phyloP scores from a whole-genome alignment of 2,329 filamentous ascomycete genomes.

The Emmonsia crescens region DNA sequence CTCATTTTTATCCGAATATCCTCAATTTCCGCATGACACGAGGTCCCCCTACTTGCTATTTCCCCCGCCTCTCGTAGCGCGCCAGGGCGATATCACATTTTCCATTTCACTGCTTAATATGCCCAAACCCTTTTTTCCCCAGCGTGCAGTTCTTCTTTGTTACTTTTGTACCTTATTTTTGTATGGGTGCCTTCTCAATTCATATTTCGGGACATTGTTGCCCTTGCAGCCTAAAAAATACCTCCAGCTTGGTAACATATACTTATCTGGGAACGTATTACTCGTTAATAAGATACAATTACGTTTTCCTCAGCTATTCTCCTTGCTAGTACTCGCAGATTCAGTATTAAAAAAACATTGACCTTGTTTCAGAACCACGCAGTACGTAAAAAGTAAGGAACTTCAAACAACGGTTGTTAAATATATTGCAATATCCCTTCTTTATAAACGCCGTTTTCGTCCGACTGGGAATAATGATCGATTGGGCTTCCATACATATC shows the following conservation, averaged over 20 bases:
- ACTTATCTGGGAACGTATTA: background rate
- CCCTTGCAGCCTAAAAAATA: background rate
- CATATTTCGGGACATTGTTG: background rate
- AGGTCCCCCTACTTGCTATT: background rate
- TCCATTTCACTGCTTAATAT: background rate
- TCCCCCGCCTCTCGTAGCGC: background rate
- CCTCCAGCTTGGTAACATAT: background rate
- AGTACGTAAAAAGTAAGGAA: background rate
- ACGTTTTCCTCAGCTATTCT: background rate
- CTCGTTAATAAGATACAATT: background rate
- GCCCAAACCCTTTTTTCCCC: background rate
- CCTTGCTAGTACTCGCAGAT: background rate
- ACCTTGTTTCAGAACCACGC: background rate
- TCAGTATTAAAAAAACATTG: background rate
- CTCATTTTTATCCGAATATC: background rate
- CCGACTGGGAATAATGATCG: background rate
- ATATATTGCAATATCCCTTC: background rate
- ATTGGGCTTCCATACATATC: background rate
- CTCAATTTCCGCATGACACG: background rate
- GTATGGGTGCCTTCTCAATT: background rate
- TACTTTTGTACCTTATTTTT: background rate
- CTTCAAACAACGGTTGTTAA: background rate
- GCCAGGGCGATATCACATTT: background rate
- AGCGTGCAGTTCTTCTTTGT: background rate
- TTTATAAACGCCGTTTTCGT: background rate